Evolutionary conservation across 2,329 filamentous ascomycete genomes (phyloP).

Genomic region (Plenodomus tracheiphilus): DNA sequence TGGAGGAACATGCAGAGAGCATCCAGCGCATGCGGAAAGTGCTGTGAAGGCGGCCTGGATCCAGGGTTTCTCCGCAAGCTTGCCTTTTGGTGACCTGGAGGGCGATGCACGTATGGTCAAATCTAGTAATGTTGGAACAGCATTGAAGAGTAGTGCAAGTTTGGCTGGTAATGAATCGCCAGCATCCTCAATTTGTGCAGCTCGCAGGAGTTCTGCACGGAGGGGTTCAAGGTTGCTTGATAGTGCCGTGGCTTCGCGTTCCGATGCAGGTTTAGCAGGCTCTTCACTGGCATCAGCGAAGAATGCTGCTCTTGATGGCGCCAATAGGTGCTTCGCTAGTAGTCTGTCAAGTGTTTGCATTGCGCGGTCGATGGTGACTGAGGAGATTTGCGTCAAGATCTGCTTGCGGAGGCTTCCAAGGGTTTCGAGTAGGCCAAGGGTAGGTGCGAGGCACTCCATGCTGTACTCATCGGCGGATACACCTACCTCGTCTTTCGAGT

Average conservation of each 20-base stretch:
- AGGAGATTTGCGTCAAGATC: neutral
- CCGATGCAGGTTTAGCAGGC: neutral
- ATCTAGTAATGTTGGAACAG: conserved; percentile 44
- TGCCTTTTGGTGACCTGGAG: conserved; percentile 46
- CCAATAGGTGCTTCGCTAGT: conserved; percentile 49
- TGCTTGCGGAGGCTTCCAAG: conserved; percentile 11
- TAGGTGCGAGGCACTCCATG: conserved; percentile 42
- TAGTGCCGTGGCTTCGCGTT: conserved; percentile 17
- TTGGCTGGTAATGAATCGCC: conserved; percentile 24
- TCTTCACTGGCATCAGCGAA: conserved; percentile 23
- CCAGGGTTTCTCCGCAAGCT: conserved; percentile 49
- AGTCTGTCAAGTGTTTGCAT: conserved; percentile 38
- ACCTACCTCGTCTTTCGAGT: conserved; percentile 29
- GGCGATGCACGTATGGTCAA: conserved; percentile 47
- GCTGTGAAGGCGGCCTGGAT: conserved; percentile 46
- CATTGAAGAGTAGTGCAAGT: conserved; percentile 27
- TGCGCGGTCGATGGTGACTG: conserved; percentile 8
- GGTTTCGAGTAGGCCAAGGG: conserved; percentile 28
- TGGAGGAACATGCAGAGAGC: conserved; percentile 27
- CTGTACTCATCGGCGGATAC: conserved; percentile 43
- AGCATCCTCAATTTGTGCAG: conserved; percentile 35
- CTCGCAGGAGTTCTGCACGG: conserved; percentile 35
- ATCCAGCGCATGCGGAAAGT: conserved; percentile 41
- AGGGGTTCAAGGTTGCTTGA: conserved; percentile 29
- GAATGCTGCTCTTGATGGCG: conserved; percentile 46